Evolutionary conservation across 2,329 filamentous ascomycete genomes (phyloP).

Genomic region (Penicillium sp.): DNA sequence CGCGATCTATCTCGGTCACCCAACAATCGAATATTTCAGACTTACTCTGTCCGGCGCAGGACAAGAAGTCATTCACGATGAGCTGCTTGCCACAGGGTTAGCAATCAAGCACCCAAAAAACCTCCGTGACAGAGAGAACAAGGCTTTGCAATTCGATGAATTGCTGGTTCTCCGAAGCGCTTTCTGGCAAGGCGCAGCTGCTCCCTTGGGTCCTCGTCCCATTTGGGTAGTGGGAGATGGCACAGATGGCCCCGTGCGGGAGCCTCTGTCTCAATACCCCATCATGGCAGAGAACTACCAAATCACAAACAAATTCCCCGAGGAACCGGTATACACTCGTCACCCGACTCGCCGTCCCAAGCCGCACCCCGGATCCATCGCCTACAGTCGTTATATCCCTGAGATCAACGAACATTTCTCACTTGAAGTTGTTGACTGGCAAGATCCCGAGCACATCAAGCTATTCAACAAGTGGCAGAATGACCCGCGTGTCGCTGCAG

Average conservation of each 20-base stretch:
- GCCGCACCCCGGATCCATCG: conserved; percentile 65
- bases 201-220: conserved; percentile 64
- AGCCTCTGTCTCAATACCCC: conserved; percentile 29
- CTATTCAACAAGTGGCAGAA: conserved; percentile 82
- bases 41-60: conserved; percentile 40
- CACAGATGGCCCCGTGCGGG: conserved; percentile 29
- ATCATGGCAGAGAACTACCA: conserved; percentile 37
- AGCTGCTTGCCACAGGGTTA: conserved; percentile 40
- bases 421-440: conserved; percentile 70
- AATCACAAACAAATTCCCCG: conserved; percentile 50
- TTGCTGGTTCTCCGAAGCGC: conserved; percentile 54
- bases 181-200: conserved; percentile 70
- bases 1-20: conserved; percentile 46
- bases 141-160: conserved; percentile 25
- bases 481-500: conserved; percentile 74
- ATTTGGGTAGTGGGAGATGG: conserved; percentile 57
- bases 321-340: conserved; percentile 56
- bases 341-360: conserved; percentile 72
- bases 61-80: conserved; percentile 38
- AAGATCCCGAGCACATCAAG: conserved; percentile 61
- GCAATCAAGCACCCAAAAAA: conserved; percentile 25
- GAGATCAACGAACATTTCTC: conserved; percentile 74
- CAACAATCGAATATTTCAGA: conserved; percentile 47
- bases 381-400: conserved; percentile 77
- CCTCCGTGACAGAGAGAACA: conserved; percentile 22